phyloP scores from a whole-genome alignment of 768 basidiomycete genomes.

The Collybia mongolica region DNA sequence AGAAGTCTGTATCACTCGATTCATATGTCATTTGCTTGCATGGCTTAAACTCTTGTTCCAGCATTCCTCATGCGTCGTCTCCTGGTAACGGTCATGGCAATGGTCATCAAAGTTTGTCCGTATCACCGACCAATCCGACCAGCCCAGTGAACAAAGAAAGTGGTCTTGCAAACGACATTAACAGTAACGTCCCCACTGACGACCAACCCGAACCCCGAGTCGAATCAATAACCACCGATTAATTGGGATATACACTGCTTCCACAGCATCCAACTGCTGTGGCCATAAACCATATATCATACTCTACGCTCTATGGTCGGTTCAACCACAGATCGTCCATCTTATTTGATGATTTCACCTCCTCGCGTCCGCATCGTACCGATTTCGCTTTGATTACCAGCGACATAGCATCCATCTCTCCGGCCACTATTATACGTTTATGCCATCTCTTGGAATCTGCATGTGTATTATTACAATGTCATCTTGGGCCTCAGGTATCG shows the following conservation, averaged over 20 bases:
- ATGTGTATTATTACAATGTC: slow-evolving; percentile 29
- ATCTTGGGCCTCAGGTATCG: slow-evolving; percentile 15
- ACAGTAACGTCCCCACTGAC: slow-evolving; percentile 27
- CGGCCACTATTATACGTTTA: slow-evolving; percentile 28
- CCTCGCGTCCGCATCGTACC: slow-evolving; percentile 17
- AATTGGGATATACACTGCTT: slow-evolving; percentile 1
- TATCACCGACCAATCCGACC: slow-evolving; percentile 72
- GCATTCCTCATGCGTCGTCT: slow-evolving; percentile 89
- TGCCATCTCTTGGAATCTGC: slow-evolving; percentile 36
- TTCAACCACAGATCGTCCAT: slow-evolving; percentile 4
- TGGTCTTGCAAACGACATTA: slow-evolving; percentile 40
- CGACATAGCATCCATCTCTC: slow-evolving; percentile 17
- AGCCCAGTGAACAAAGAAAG: slow-evolving; percentile 69
- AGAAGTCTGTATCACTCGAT: slow-evolving; percentile 63
- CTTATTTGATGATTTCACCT: slow-evolving; percentile 11
- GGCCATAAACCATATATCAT: slow-evolving; percentile 12
- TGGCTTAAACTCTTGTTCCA: slow-evolving; percentile 29
- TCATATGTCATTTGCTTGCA: background rate
- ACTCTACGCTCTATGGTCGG: slow-evolving; percentile 15
- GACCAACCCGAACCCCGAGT: slow-evolving; percentile 9
- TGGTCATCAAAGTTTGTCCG: slow-evolving; percentile 58
- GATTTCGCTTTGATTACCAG: slow-evolving; percentile 18
- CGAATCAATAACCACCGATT: slow-evolving; percentile 11
- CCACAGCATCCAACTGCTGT: background rate
- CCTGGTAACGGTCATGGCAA: slow-evolving; percentile 47